A percentile compares a stretch with the other conserved stretches of the same genome.
phyloP scores from a whole-genome alignment of 441 rosid genomes.

The Syzygium malaccense region DNA sequence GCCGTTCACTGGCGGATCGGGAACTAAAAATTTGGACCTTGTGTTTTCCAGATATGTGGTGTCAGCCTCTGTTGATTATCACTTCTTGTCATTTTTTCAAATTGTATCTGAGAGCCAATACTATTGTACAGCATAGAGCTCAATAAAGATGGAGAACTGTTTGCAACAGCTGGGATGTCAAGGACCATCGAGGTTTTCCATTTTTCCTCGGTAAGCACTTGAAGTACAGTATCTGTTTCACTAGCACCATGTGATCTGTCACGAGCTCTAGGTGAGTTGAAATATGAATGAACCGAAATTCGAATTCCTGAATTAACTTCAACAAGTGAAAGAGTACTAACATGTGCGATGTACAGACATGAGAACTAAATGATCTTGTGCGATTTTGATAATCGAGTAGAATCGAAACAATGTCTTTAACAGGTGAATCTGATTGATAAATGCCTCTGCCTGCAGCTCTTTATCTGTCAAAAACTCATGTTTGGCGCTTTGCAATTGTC shows the following conservation, averaged over 20 bases:
- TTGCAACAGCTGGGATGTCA: constrained; percentile 37
- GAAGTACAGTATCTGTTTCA: background rate
- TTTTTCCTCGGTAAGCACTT: constrained; percentile 24
- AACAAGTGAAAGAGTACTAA: background rate
- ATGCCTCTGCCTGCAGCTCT: background rate
- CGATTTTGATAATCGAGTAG: background rate
- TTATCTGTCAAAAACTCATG: background rate
- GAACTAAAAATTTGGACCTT: background rate
- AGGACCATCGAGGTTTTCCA: constrained; percentile 31
- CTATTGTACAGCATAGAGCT: constrained; percentile 34
- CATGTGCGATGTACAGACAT: background rate
- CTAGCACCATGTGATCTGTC: background rate
- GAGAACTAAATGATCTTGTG: background rate
- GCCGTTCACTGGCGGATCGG: background rate
- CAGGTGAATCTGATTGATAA: background rate
- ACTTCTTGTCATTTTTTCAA: background rate
- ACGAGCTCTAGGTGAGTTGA: background rate
- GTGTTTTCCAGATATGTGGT: background rate
- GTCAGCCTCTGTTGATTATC: background rate
- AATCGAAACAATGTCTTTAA: background rate
- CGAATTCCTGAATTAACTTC: background rate
- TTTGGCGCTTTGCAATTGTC: background rate
- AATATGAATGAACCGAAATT: background rate
- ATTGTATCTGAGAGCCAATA: background rate
- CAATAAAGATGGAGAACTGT: constrained; percentile 31